Evolutionary conservation across 345 rosid genomes (phyloP).

Genomic region (Aquilaria malaccensis): DNA sequence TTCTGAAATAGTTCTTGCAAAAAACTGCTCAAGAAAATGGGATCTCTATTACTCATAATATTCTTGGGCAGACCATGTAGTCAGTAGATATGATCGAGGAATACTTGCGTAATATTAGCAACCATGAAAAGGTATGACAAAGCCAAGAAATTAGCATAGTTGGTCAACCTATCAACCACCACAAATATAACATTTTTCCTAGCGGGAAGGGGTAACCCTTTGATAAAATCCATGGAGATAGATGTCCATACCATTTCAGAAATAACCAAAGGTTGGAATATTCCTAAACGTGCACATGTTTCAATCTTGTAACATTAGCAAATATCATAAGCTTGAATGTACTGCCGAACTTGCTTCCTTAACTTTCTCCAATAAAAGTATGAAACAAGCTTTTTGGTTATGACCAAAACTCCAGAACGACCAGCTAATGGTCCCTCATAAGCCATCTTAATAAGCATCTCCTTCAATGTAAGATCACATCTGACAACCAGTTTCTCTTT

Average conservation of each 20-base stretch:
- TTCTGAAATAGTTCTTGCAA: not conserved
- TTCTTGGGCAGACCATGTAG: not conserved
- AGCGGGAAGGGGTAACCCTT: not conserved
- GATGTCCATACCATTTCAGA: not conserved
- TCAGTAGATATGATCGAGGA: not conserved
- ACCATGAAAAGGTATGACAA: not conserved
- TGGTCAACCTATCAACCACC: not conserved
- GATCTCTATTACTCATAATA: not conserved
- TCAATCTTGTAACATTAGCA: too few species aligned
- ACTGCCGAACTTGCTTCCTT: not conserved
- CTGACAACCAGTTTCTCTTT: not conserved
- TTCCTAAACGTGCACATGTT: too few species aligned
- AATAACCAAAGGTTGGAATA: not conserved
- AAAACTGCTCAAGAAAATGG: not conserved
- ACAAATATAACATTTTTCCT: not conserved
- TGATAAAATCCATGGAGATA: not conserved
- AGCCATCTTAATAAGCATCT: not conserved
- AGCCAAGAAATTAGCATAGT: not conserved
- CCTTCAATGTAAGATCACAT: not conserved
- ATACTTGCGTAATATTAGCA: too few species aligned
- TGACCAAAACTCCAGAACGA: not conserved
- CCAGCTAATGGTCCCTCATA: not conserved
- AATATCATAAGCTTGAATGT: not conserved
- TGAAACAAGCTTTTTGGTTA: not conserved
- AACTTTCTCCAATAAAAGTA: not conserved